Evolutionary conservation across 192 early-diverging fungal species (phyloP).

Genomic region (Entophlyctis luteolus): DNA sequence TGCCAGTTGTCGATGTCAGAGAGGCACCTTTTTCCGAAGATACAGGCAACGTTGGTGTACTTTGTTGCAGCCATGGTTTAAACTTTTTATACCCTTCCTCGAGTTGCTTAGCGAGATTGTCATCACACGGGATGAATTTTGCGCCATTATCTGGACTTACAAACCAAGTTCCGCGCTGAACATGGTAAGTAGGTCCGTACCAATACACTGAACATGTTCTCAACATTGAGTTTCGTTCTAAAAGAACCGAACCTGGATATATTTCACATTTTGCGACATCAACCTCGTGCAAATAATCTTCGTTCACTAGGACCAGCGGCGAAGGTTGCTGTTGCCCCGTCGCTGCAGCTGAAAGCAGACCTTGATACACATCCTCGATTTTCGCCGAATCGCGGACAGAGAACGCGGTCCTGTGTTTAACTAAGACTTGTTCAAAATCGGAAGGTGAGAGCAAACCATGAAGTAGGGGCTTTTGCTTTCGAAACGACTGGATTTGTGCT

Average conservation of each 20-base stretch:
- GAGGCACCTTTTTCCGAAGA: background rate
- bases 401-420: conserved; percentile 34
- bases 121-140: conserved; percentile 76
- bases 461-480: conserved; percentile 25
- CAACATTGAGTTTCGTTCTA: background rate
- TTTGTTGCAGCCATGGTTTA: conserved; percentile 48
- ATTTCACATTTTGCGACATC: conserved; percentile 66
- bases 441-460: conserved; percentile 17
- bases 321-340: background rate
- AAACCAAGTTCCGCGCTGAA: conserved; percentile 83
- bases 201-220: conserved; percentile 59
- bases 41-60: background rate
- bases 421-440: background rate
- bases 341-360: background rate
- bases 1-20: background rate
- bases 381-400: conserved; percentile 34
- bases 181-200: conserved; percentile 76
- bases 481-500: background rate
- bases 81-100: conserved; percentile 77
- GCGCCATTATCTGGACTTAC: conserved; percentile 52
- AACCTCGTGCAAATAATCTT: conserved; percentile 79
- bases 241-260: conserved; percentile 42
- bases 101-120: conserved; percentile 72
- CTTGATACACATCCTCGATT: conserved; percentile 37
- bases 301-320: conserved; percentile 59